phyloP scores from a whole-genome alignment of 495 filamentous ascomycete species.

The Massariosphaeria phaeospora region DNA sequence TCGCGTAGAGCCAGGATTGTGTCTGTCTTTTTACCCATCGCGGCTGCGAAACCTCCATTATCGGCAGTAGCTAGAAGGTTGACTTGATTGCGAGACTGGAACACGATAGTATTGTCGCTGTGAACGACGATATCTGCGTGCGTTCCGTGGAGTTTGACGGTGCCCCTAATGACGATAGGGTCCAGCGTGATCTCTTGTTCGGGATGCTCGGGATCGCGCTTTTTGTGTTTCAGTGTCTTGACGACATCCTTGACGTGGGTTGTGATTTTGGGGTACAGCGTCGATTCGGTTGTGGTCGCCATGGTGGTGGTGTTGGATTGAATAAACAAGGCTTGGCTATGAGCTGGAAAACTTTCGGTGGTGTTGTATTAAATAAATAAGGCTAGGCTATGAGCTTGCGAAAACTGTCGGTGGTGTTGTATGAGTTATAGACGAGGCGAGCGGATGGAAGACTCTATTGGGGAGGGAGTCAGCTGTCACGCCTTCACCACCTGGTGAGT shows the following conservation, averaged over 20 bases:
- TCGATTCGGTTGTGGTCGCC: background rate
- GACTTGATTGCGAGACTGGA: slow-evolving; percentile 37
- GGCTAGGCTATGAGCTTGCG: no score
- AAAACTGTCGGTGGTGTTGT: no score
- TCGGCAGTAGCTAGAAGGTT: slow-evolving; percentile 19
- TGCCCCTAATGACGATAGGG: slow-evolving; percentile 36
- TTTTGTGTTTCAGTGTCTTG: background rate
- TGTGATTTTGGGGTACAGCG: slow-evolving; percentile 24
- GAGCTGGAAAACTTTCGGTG: no score
- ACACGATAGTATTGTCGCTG: slow-evolving; percentile 24
- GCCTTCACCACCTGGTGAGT: no score
- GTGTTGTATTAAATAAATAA: no score
- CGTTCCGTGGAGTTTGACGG: slow-evolving; percentile 40
- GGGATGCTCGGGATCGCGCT: background rate
- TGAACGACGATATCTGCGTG: slow-evolving; percentile 40
- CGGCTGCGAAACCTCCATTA: slow-evolving; percentile 31
- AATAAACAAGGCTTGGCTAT: background rate
- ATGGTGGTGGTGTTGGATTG: background rate
- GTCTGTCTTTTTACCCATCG: slow-evolving; percentile 16
- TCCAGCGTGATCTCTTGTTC: background rate
- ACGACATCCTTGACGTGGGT: slow-evolving; percentile 15
- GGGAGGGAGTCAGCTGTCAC: no score
- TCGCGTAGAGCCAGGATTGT: slow-evolving; percentile 19
- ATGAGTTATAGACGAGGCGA: no score
- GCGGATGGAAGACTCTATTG: no score